Conservation (phyloP, 2,329 filamentous ascomycete species). For the Fusarium coffeatum region DNA sequence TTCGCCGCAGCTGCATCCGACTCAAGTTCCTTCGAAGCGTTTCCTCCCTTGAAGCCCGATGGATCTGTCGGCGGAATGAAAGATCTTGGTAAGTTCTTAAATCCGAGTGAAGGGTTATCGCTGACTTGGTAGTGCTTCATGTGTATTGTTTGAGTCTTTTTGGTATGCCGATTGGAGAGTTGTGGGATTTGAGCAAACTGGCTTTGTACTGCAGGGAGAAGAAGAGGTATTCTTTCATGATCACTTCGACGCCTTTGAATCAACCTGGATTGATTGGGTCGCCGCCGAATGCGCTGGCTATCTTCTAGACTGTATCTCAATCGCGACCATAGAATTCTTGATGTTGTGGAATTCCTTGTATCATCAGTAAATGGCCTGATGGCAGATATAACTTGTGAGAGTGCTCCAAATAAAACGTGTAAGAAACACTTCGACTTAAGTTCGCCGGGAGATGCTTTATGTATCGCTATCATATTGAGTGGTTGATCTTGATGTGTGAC, state of each 20-base stretch:
- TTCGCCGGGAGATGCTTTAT: no score
- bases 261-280: slow-evolving; percentile 32
- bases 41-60: slow-evolving; percentile 63
- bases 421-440: no score
- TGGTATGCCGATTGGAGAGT: slow-evolving; percentile 66
- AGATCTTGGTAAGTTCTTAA: slow-evolving; percentile 51
- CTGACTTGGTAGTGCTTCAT: slow-evolving; percentile 56
- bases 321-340: not conserved
- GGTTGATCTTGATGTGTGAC: no score
- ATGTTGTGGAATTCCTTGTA: not conserved
- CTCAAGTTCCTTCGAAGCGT: slow-evolving; percentile 71
- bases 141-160: slow-evolving; percentile 62
- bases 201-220: slow-evolving; percentile 64
- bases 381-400: no score
- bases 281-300: slow-evolving; percentile 42
- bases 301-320: slow-evolving; percentile 25
- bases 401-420: no score
- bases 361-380: no score
- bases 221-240: slow-evolving; percentile 69
- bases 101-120: rapidly evolving
- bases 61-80: slow-evolving; percentile 48
- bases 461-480: no score
- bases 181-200: slow-evolving; percentile 66
- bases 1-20: slow-evolving; percentile 76
- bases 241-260: slow-evolving; percentile 68